Evolutionary conservation across 23 red algal species (phyloP).

Genomic region (Gracilariopsis chorda): DNA sequence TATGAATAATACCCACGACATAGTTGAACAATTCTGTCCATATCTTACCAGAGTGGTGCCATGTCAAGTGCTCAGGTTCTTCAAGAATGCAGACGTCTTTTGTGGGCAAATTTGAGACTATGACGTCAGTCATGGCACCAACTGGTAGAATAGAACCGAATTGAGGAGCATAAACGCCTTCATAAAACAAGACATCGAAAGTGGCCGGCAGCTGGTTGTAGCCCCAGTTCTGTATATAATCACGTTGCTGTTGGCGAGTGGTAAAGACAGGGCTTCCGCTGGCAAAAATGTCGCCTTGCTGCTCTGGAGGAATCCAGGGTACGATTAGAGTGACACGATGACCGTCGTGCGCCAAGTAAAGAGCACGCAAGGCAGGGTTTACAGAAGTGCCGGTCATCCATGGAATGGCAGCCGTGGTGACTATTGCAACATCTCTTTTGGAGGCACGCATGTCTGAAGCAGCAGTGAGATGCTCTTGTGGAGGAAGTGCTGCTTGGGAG

Average conservation of each 20-base stretch:
- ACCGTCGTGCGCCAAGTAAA: conserved; percentile 69
- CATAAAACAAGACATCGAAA: conserved; percentile 61
- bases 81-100: conserved; percentile 79
- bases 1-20: conserved; percentile 83
- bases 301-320: conserved; percentile 52
- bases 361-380: conserved; percentile 61
- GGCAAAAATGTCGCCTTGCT: conserved; percentile 57
- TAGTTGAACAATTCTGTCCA: conserved; percentile 63
- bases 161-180: conserved; percentile 46
- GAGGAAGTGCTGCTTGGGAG: not conserved
- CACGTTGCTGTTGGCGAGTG: conserved; percentile 7
- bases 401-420: conserved; percentile 77
- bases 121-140: conserved; percentile 60
- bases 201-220: not conserved
- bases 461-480: not conserved
- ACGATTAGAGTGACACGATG: conserved; percentile 71
- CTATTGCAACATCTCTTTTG: conserved; percentile 42
- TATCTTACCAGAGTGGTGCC: conserved; percentile 64
- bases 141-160: conserved; percentile 73
- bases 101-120: not conserved
- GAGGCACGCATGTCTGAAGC: conserved; percentile 52
- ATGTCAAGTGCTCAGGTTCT: conserved; percentile 89
- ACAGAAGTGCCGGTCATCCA: conserved; percentile 86
- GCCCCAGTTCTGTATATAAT: conserved; percentile 42
- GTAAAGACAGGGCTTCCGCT: conserved; percentile 37